Evolutionary conservation across 2,329 filamentous ascomycete species (phyloP), one percentile per base, ranked within the genome.

Genomic region (Phialophora tarda): DNA sequence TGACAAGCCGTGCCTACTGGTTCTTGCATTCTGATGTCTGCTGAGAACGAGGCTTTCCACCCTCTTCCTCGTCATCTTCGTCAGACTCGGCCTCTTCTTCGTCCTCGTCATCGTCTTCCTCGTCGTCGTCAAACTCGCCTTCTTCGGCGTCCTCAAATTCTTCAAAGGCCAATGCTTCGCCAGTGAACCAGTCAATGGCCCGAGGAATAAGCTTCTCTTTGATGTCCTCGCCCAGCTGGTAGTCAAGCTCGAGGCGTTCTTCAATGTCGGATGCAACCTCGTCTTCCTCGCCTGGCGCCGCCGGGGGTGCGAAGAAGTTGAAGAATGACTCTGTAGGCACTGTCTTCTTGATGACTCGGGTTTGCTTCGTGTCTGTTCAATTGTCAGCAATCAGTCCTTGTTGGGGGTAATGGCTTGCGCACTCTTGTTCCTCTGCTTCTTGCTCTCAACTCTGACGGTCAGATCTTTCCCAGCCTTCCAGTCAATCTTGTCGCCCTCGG

Each of bases 341-440:
- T 1, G 94, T 97, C 85, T 97, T 97, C 89, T 98, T 98, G 73
- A 99, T 93, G 73, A 99, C 92, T 73, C 95, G 92, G 69, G 95
- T 99, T 81, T 99, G 95, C 85, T 99, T 99, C 73, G 95, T 99
- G 85, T 95, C 95, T 98, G 75, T 4, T 69, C 57, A 48, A 38
- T 14, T 4, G 64, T 71, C 61, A 68, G 47, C 57, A 50, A 44
- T 24, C 51, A 47, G 63, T 67, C 74, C 68, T 72, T 21, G 41
- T 32, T 30, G 24, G 24, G 3, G 14, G 24, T 12, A 12, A 44
- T 14, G 21, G 78, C 88, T 83, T 85, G 48, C 48, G 21, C 48
- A 99, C 95, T 98, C 88, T 98, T 99, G 84, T 99, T 99, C 71
- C 95, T 88, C 84, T 99, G 95, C 86, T 99, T 99, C 88, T 99